Evolutionary conservation across 768 basidiomycete species (phyloP).

Genomic region (Suillus cothurnatus): DNA sequence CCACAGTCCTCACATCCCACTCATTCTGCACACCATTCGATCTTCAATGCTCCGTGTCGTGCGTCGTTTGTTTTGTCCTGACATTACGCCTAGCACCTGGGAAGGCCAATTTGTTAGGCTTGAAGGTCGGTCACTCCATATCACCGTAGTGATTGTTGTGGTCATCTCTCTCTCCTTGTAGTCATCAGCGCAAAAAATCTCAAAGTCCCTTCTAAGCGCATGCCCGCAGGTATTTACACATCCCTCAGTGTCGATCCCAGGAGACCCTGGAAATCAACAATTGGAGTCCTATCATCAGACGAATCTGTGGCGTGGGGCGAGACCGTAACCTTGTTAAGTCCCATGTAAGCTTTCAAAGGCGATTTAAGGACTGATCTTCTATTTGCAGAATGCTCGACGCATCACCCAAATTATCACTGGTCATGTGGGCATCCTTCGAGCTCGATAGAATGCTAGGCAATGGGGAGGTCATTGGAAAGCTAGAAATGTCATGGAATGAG

Average conservation of each 20-base stretch:
- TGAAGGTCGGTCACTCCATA: not conserved
- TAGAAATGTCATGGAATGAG: not conserved
- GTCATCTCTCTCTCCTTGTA: too few relatives aligned
- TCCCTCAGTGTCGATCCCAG: too few relatives aligned
- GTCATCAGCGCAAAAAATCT: too few relatives aligned
- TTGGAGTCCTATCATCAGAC: not conserved
- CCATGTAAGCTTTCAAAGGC: not conserved
- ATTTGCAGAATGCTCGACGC: not conserved
- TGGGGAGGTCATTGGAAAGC: not conserved
- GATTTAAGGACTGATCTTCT: not conserved
- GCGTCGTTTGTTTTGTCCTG: not conserved
- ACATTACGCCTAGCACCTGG: not conserved
- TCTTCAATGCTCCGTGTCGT: too few relatives aligned
- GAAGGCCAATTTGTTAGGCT: not conserved
- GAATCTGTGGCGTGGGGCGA: not conserved
- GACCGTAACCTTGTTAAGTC: not conserved
- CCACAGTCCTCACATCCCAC: conserved; percentile 28
- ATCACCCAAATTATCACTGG: not conserved
- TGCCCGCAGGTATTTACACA: too few relatives aligned
- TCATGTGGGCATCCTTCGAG: not conserved
- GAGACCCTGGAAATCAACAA: not conserved
- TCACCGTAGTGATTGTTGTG: too few relatives aligned
- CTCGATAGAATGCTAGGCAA: not conserved
- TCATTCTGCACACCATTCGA: too few relatives aligned
- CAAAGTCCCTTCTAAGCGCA: too few relatives aligned